These are phyloP conservation scores for Curvularia hawaiiensis DNA, from an alignment of 2,329 filamentous ascomycete species.

Conservation along the genomic window DNA sequence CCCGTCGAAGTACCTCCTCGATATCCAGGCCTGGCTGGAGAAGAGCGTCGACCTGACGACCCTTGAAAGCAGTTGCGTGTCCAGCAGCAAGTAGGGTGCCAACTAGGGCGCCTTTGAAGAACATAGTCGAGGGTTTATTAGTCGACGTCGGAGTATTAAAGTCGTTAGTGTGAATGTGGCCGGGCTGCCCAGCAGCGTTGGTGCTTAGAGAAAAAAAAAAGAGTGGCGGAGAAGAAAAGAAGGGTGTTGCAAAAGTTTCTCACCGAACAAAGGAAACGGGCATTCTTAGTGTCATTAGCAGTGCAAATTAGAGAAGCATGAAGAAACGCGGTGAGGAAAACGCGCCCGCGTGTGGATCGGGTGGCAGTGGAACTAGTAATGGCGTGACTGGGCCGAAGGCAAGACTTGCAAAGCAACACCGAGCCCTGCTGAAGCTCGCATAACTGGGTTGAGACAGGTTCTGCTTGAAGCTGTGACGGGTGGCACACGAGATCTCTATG, in stretches of 20 bases:
- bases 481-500: constrained; percentile 35
- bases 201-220: constrained; percentile 29
- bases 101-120: constrained; percentile 37
- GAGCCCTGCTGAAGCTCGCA: constrained; percentile 31
- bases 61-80: constrained; percentile 38
- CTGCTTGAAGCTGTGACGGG: constrained; percentile 42
- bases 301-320: constrained; percentile 30
- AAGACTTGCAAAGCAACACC: constrained; percentile 39
- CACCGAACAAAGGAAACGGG: constrained; percentile 34
- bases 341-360: constrained; percentile 26
- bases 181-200: constrained; percentile 46
- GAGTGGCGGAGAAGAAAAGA: constrained; percentile 37
- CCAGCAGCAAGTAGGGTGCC: constrained; percentile 42
- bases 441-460: constrained; percentile 40
- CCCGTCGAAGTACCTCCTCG: constrained; percentile 41
- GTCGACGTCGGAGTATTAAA: constrained; percentile 43
- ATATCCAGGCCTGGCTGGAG: constrained; percentile 39
- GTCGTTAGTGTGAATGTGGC: constrained; percentile 30
- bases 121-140: constrained; percentile 42
- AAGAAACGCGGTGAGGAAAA: constrained; percentile 24
- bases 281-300: constrained; percentile 39
- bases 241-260: constrained; percentile 31
- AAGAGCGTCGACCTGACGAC: constrained; percentile 30
- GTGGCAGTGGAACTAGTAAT: constrained; percentile 25
- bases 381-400: constrained; percentile 36